phyloP scores from a whole-genome alignment of 768 basidiomycete genomes.

The Auriculariales sp. region DNA sequence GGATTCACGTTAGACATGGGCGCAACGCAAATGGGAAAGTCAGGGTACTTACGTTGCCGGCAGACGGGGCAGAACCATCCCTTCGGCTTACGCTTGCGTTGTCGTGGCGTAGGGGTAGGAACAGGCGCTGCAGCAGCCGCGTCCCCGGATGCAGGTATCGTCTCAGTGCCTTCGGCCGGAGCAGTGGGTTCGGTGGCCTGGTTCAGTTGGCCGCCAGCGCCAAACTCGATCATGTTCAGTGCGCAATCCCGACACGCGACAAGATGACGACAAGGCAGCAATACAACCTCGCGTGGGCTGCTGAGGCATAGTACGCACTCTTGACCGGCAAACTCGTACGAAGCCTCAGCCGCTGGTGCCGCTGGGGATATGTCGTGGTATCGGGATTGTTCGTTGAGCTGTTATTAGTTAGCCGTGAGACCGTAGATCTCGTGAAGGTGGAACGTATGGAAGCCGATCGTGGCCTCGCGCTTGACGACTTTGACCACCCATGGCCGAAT shows the following conservation, averaged over 20 bases:
- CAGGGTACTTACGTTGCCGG: slow-evolving; percentile 61
- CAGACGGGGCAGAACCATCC: slow-evolving; percentile 98
- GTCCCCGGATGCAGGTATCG: slow-evolving; percentile 12
- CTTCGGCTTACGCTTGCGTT: slow-evolving; percentile 87
- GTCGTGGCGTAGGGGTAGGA: slow-evolving; percentile 25
- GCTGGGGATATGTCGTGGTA: slow-evolving; percentile 29
- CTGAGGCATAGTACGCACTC: slow-evolving; percentile 89
- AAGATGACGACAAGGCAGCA: slow-evolving; percentile 84
- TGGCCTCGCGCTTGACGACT: slow-evolving; percentile 85
- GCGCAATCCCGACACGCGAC: slow-evolving; percentile 95
- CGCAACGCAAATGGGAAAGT: background rate
- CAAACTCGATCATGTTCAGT: slow-evolving; percentile 94
- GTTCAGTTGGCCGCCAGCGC: slow-evolving; percentile 78
- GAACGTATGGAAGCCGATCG: slow-evolving; percentile 88
- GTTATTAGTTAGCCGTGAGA: slow-evolving; percentile 37
- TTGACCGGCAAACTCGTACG: slow-evolving; percentile 32
- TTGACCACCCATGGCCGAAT: slow-evolving; percentile 78
- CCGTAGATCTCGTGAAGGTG: slow-evolving; percentile 93
- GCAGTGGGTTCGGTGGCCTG: slow-evolving; percentile 26
- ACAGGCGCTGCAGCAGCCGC: slow-evolving; percentile 12
- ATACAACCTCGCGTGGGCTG: slow-evolving; percentile 77
- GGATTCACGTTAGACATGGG: slow-evolving; percentile 3
- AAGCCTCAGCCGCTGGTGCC: slow-evolving; percentile 15
- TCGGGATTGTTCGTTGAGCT: slow-evolving; percentile 22
- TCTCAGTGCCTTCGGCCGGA: slow-evolving; percentile 12